Evolutionary conservation across 1,139 yeast genomes (phyloP), one percentile per base, ranked within the genome.

Genomic region (Pichia sp.): DNA sequence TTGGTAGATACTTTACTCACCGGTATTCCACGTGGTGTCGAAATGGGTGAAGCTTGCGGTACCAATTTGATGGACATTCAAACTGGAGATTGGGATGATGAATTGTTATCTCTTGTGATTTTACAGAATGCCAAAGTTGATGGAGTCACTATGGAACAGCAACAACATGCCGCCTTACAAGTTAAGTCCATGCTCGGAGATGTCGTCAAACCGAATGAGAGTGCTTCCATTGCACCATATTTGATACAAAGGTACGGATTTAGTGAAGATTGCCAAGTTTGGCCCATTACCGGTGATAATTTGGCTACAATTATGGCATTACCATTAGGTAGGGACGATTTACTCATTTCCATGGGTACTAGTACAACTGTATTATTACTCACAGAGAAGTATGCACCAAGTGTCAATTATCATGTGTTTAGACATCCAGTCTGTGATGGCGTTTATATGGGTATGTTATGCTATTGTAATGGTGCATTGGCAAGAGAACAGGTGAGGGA

Each of bases 381-480:
- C 27, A 87, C 96, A 5, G 80, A 84, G 41, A 70, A 76, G 40
- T 87, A 80, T 55, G 69, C 68, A 20, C 88, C 96, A 3, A 80
- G 91, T 1, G 74, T 87, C 4, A 82, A 79, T 49, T 87, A 86
- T 56, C 96, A 87, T 53, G 59, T 86, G 47, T 87, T 87, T 62
- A 74, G 76, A 42, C 96, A 87, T 55, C 96, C 96, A 6, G 80
- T 94, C 0, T 71, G 82, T 48, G 73, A 77, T 1, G 69, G 68
- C 24, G 76, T 79, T 32, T 88, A 77, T 57, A 87, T 87, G 96
- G 95, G 94, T 23, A 87, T 87, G 96, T 74, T 87, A 39, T 87
- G 96, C 56, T 87, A 87, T 56, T 83, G 94, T 55, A 87, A 87
- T 56, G 96, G 96, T 0, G 73, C 96, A 0, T 63, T 87, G 36